These are phyloP conservation scores for Globisporangium sylvaticum DNA, from an alignment of 352 stramenopile genomes.

Conservation along the genomic window DNA sequence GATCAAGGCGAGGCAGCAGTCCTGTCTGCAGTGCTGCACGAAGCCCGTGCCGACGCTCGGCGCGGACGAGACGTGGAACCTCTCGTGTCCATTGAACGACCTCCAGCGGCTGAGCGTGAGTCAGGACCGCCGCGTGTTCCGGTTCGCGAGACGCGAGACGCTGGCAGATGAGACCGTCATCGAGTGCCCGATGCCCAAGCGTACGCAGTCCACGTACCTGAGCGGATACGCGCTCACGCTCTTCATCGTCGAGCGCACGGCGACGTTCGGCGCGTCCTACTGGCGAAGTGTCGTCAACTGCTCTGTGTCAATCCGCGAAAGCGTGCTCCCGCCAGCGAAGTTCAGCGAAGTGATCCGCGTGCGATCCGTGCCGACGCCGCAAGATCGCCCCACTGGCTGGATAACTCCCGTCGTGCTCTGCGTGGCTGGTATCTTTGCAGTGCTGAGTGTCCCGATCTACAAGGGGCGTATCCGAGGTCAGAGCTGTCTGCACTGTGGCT, in stretches of 20 bases:
- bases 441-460: conserved; percentile 49
- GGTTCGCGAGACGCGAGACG: conserved; percentile 55
- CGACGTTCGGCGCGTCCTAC: conserved; percentile 44
- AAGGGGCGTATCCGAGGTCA: conserved; percentile 41
- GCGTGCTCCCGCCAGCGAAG: conserved; percentile 22
- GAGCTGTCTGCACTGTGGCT: conserved; percentile 61
- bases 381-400: conserved; percentile 29
- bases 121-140: conserved; percentile 45
- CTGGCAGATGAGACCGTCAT: conserved; percentile 47
- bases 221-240: conserved; percentile 53
- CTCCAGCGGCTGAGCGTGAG: conserved; percentile 67
- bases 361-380: conserved; percentile 37
- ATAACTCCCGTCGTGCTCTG: conserved; percentile 23
- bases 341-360: conserved; percentile 63
- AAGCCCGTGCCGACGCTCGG: conserved; percentile 50
- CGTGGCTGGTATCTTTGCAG: conserved; percentile 13
- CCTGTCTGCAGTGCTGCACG: conserved; percentile 72
- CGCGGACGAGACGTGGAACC: conserved; percentile 75
- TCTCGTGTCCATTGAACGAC: conserved; percentile 64
- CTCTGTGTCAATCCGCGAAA: conserved; percentile 53
- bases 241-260: conserved; percentile 46
- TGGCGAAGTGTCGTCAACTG: conserved; percentile 73
- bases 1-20: conserved; percentile 31
- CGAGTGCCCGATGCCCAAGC: conserved; percentile 52
- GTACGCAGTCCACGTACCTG: conserved; percentile 48